Evolutionary conservation across 208 protist genomes (phyloP).

Genomic region (Leishmania arabica): DNA sequence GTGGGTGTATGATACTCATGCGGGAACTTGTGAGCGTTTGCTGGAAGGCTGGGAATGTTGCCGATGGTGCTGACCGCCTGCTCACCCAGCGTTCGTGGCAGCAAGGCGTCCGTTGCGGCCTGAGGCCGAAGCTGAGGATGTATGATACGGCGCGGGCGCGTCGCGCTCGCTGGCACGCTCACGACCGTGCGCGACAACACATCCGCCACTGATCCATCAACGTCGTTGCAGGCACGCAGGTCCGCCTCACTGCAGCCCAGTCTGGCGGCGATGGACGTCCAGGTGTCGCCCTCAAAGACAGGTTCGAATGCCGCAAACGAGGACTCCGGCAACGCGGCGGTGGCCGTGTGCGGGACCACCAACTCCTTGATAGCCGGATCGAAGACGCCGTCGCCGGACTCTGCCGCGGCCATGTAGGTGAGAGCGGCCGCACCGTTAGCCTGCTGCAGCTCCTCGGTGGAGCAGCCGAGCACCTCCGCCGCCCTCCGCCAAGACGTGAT

Average conservation of each 20-base stretch:
- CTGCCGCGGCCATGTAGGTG: conserved; percentile 43
- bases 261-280: conserved; percentile 49
- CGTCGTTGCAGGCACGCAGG: conserved; percentile 49
- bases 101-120: conserved; percentile 61
- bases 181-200: conserved; percentile 28
- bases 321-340: conserved; percentile 26
- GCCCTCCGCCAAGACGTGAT: conserved; percentile 68
- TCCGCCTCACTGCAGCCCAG: conserved; percentile 56
- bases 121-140: conserved; percentile 77
- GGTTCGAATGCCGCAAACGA: conserved; percentile 63
- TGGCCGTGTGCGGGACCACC: conserved; percentile 61
- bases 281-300: conserved; percentile 64
- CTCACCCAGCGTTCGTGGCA: conserved; percentile 65
- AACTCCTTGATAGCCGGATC: conserved; percentile 60
- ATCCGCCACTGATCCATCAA: conserved; percentile 3
- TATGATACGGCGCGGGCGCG: conserved; percentile 50
- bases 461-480: conserved; percentile 70
- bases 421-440: conserved; percentile 66
- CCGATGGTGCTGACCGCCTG: conserved; percentile 34
- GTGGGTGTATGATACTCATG: conserved; percentile 88
- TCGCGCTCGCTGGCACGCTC: conserved; percentile 49
- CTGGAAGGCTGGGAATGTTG: conserved; percentile 52
- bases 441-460: conserved; percentile 85
- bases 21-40: conserved; percentile 76
- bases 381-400: conserved; percentile 48